Evolutionary conservation across 352 stramenopile species (phyloP).

Genomic region (Phytophthora sp.): DNA sequence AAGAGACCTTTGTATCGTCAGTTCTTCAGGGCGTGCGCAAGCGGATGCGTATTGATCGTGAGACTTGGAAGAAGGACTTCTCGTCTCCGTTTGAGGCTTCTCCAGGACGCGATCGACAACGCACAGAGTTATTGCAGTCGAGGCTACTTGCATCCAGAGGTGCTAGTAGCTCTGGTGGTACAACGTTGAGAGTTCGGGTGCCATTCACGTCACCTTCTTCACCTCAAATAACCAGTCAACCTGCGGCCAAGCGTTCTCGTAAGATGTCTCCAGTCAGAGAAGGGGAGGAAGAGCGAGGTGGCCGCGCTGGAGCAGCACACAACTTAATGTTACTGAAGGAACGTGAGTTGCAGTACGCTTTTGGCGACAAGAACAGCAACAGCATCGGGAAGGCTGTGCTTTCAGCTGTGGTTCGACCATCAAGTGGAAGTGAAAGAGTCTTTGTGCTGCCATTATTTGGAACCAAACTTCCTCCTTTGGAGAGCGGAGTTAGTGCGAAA

Average conservation of each 20-base stretch:
- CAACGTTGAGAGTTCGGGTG: slow-evolving; percentile 27
- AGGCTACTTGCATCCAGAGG: slow-evolving; percentile 39
- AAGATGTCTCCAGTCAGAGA: slow-evolving; percentile 30
- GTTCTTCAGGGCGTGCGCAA: slow-evolving; percentile 61
- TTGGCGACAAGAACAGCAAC: slow-evolving; percentile 5
- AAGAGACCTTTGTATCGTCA: slow-evolving; percentile 69
- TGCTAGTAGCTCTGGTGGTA: background rate
- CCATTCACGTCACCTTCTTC: slow-evolving; percentile 24
- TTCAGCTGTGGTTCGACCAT: slow-evolving; percentile 30
- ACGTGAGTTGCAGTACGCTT: slow-evolving; percentile 11
- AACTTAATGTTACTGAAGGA: slow-evolving; percentile 18
- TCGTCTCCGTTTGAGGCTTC: slow-evolving; percentile 71
- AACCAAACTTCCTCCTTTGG: slow-evolving; percentile 56
- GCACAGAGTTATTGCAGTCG: slow-evolving; percentile 57
- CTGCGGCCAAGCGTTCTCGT: slow-evolving; percentile 19
- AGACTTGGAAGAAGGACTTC: slow-evolving; percentile 75
- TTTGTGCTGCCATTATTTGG: slow-evolving; percentile 85
- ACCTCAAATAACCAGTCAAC: slow-evolving; percentile 23
- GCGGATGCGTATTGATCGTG: slow-evolving; percentile 67
- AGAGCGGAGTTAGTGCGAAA: slow-evolving; percentile 56
- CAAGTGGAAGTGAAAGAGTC: slow-evolving; percentile 32
- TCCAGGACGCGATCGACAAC: slow-evolving; percentile 52
- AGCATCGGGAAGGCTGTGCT: slow-evolving; percentile 22
- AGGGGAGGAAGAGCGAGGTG: slow-evolving; percentile 19
- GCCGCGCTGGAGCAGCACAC: background rate